Conservation (phyloP, 306 rosid genomes). For the Prunus padus region DNA sequence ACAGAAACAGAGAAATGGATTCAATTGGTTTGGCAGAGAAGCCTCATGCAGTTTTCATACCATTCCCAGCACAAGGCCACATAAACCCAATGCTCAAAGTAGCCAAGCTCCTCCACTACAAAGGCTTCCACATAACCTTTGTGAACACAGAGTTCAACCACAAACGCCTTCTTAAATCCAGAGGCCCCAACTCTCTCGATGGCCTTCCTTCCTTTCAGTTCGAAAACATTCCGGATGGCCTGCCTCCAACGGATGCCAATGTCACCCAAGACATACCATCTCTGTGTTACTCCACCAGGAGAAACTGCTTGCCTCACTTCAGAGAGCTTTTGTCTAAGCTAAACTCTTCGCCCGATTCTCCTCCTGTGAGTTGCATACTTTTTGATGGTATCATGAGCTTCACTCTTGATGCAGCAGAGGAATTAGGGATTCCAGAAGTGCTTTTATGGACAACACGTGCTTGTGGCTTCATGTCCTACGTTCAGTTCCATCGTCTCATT, state of each 20-base stretch:
- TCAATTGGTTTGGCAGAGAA: background rate
- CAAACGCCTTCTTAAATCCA: slow-evolving; percentile 1
- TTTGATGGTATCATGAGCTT: slow-evolving; percentile 10
- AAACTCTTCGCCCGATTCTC: background rate
- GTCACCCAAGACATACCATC: slow-evolving; percentile 13
- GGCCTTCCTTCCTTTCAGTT: slow-evolving; percentile 4
- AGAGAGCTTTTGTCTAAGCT: background rate
- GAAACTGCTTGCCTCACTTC: background rate
- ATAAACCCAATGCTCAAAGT: slow-evolving; percentile 1
- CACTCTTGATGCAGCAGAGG: slow-evolving; percentile 21
- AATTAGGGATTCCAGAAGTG: slow-evolving; percentile 38
- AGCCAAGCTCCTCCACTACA: slow-evolving; percentile 10
- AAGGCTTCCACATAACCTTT: slow-evolving; percentile 11
- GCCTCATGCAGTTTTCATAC: slow-evolving; percentile 14
- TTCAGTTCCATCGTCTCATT: slow-evolving; percentile 26
- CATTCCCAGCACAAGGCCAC: slow-evolving; percentile 19
- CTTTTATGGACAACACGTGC: slow-evolving; percentile 40
- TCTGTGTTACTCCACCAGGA: background rate
- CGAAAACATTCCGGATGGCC: background rate
- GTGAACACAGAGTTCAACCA: slow-evolving; percentile 14
- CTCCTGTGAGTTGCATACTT: slow-evolving; percentile 11
- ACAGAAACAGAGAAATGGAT: background rate
- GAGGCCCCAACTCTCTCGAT: slow-evolving; percentile 3
- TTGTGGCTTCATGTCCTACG: slow-evolving; percentile 40
- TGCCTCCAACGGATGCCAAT: background rate